phyloP scores from a whole-genome alignment of 257 asterid genomes.

The Jaltomata sinuosa region DNA sequence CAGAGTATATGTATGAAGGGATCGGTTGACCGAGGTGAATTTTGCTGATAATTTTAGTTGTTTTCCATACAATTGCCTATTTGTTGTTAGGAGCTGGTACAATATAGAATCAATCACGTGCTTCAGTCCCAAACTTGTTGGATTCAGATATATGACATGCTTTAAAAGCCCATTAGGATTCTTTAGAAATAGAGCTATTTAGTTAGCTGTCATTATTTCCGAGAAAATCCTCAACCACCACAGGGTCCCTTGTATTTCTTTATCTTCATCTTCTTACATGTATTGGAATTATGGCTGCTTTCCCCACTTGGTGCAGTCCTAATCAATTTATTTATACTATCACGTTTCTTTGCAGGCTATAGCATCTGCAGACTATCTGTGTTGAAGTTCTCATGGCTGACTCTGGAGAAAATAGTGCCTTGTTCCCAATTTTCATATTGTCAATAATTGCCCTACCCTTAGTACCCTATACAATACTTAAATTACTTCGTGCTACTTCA shows the following conservation, averaged over 20 bases:
- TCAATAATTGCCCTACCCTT: conserved; percentile 79
- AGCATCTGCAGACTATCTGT: conserved; percentile 4
- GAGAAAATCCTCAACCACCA: not conserved
- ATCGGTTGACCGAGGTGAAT: not conserved
- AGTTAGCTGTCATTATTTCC: not conserved
- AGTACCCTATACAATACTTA: conserved; percentile 76
- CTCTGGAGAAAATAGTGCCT: conserved; percentile 67
- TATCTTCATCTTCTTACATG: not conserved
- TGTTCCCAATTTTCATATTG: conserved; percentile 82
- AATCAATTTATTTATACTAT: not conserved
- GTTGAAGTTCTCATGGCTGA: conserved; percentile 49
- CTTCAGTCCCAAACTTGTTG: not conserved
- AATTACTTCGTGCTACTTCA: conserved; percentile 57
- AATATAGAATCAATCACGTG: not conserved
- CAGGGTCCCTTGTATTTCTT: not conserved
- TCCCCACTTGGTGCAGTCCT: not conserved
- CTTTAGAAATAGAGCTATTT: not conserved
- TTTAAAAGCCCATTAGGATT: not conserved
- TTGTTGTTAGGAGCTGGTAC: not conserved
- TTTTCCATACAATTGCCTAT: not conserved
- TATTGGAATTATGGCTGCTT: not conserved
- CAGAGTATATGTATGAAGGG: not conserved
- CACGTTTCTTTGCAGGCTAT: conserved; percentile 27
- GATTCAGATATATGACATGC: not conserved
- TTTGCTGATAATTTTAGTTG: not conserved